These are phyloP conservation scores for Allium sativum DNA, from an alignment of 106 monocot species.

Conservation along the genomic window DNA sequence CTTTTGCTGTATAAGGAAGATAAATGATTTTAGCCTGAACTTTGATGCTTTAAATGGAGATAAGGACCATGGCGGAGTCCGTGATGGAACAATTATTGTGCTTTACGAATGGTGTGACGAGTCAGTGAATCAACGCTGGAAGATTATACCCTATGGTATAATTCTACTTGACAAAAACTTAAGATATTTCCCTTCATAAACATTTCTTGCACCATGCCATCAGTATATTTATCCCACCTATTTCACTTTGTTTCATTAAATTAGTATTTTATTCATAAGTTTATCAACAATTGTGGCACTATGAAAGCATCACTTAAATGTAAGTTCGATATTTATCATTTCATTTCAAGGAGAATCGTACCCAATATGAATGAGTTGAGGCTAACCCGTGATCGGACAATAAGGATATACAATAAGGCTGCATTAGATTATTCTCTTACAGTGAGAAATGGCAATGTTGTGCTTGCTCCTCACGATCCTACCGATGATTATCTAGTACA, in stretches of 20 bases:
- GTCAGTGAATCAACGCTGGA: conserved; percentile 42
- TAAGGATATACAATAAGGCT: conserved; percentile 4
- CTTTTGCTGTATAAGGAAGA: conserved; percentile 47
- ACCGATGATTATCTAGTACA: conserved; percentile 8
- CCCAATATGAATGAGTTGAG: neutral
- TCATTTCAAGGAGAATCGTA: neutral
- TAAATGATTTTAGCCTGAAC: conserved; percentile 46
- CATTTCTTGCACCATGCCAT: too few species aligned
- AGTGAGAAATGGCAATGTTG: conserved; percentile 6
- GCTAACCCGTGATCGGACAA: neutral
- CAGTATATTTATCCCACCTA: too few species aligned
- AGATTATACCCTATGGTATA: conserved; percentile 25
- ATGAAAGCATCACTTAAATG: neutral
- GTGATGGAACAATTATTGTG: conserved; percentile 36
- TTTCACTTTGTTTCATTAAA: neutral
- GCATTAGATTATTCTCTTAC: neutral
- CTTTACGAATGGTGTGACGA: conserved; percentile 44
- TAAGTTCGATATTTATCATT: neutral
- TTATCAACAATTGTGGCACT: neutral
- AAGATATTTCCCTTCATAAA: neutral
- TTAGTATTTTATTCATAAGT: neutral
- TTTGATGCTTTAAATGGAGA: conserved; percentile 52
- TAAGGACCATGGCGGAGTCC: conserved; percentile 42
- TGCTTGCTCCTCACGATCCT: conserved; percentile 3
- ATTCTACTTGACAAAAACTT: neutral